A percentile compares a stretch with the other conserved stretches of the same genome.
Evolutionary conservation across 2,329 filamentous ascomycete genomes (phyloP).

Genomic region (Arthroderma uncinatum): DNA sequence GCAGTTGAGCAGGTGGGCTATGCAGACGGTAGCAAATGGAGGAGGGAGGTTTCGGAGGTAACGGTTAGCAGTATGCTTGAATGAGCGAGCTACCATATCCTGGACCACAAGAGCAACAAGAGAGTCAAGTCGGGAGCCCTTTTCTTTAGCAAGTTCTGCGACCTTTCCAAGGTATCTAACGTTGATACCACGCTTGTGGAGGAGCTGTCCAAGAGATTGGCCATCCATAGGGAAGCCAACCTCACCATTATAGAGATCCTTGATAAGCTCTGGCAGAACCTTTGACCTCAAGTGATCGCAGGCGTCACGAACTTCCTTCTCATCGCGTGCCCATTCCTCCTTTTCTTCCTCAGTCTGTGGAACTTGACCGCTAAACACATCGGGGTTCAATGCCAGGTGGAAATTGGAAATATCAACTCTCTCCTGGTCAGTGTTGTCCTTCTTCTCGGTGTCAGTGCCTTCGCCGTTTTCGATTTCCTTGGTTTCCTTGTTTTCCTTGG

Average conservation of each 20-base stretch:
- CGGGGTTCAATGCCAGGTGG: constrained; percentile 80
- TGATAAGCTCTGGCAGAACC: constrained; percentile 72
- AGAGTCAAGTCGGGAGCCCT: constrained; percentile 62
- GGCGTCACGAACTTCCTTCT: constrained; percentile 75
- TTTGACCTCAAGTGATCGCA: constrained; percentile 66
- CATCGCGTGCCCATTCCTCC: constrained; percentile 67
- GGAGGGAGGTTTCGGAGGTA: constrained; percentile 71
- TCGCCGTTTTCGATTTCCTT: constrained; percentile 23
- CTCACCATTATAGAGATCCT: constrained; percentile 81
- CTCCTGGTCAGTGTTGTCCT: constrained; percentile 42
- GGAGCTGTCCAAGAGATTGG: constrained; percentile 71
- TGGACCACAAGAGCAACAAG: constrained; percentile 68
- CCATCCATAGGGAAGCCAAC: constrained; percentile 98
- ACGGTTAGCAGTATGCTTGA: constrained; percentile 79
- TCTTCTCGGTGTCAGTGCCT: constrained; percentile 34
- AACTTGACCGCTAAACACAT: constrained; percentile 84
- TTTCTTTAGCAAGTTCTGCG: constrained; percentile 54
- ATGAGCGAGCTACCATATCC: constrained; percentile 89
- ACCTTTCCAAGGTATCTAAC: constrained; percentile 87
- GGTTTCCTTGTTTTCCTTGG: constrained; percentile 26
- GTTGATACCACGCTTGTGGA: constrained; percentile 97
- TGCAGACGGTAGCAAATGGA: constrained; percentile 65
- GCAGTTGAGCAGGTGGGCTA: constrained; percentile 87
- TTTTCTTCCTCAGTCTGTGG: constrained; percentile 89
- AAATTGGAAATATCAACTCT: constrained; percentile 80